A percentile compares a stretch with the other conserved stretches of the same genome.
Evolutionary conservation across 2,329 filamentous ascomycete genomes (phyloP).

Genomic region (Penicillium brasilianum): DNA sequence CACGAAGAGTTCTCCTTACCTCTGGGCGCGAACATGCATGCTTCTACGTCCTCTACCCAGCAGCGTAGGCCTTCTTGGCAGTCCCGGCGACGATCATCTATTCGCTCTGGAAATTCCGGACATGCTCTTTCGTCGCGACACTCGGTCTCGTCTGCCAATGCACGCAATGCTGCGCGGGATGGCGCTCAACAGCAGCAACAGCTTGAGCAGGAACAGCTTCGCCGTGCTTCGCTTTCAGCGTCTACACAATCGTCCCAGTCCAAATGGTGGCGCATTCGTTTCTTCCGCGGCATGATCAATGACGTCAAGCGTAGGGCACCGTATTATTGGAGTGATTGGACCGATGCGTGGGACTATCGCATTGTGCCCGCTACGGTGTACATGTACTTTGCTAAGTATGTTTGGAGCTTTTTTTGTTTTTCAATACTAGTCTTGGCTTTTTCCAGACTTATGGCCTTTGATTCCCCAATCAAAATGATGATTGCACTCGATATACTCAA

Average conservation of each 20-base stretch:
- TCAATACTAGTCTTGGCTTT: neutral
- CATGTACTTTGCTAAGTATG: slow-evolving; percentile 94
- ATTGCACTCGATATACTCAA: no score
- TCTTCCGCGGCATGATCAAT: slow-evolving; percentile 79
- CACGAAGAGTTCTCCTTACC: slow-evolving; percentile 32
- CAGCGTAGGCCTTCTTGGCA: slow-evolving; percentile 37
- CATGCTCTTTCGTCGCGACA: slow-evolving; percentile 20
- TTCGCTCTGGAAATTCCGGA: slow-evolving; percentile 24
- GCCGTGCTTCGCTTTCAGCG: slow-evolving; percentile 17
- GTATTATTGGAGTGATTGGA: slow-evolving; percentile 82
- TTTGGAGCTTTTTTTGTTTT: slow-evolving; percentile 5
- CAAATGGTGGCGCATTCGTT: slow-evolving; percentile 74
- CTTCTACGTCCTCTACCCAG: slow-evolving; percentile 31
- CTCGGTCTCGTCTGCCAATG: slow-evolving; percentile 15
- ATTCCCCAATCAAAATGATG: neutral
- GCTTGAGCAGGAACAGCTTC: slow-evolving; percentile 1
- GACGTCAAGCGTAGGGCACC: slow-evolving; percentile 76
- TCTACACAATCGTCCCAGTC: slow-evolving; percentile 24
- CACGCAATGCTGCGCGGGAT: slow-evolving; percentile 7
- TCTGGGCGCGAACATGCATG: slow-evolving; percentile 35
- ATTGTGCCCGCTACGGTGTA: slow-evolving; percentile 86
- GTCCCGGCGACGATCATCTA: slow-evolving; percentile 28
- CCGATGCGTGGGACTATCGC: slow-evolving; percentile 87
- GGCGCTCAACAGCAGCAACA: slow-evolving; percentile 11
- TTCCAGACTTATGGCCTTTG: neutral